Evolutionary conservation across 257 asterid genomes (phyloP), one percentile per base, ranked within the genome.

Genomic region (Primulina eburnea): DNA sequence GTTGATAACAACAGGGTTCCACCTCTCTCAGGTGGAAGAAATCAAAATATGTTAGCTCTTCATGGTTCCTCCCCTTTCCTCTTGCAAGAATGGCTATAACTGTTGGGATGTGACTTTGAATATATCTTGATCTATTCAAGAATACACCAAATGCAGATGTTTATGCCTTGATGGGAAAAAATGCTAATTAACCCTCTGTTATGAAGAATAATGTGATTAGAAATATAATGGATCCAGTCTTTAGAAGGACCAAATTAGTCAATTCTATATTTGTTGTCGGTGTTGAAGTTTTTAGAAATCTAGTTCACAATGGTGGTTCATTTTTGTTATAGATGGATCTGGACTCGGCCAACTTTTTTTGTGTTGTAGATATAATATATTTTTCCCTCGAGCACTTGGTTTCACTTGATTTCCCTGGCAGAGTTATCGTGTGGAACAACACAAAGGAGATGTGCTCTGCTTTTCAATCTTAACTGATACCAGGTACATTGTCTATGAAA

Each of bases 401-500:
- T 75, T 78, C 55, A 47, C 67, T 71, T 78, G 73, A 72, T 81
- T 81, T 66, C 69, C 69, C 67, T 66, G 66, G 77, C 85, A 80
- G 88, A 79, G 82, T 61, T 73, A 69, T 73, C 85, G 75, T 67
- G 73, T 77, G 64, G 80, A 79, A 71, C 82, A 71, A 68, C 89
- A 71, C 17, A 80, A 78, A 77, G 78, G 71, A 64, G 80, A 78
- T 64, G 79, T 70, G 43, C 70, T 34, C 73, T 86, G 75, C 60
- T 72, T 88, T 67, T 76, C 89, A 68, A 30, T 83, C 70, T 71
- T 94, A 80, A 84, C 79, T 67, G 89, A 91, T 74, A 91, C 87
- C 57, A 91, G 99, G 99, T 93, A 70, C 67, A 67, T 62, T 60
- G 24, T 58, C 28, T 28, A 56, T 47, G 34, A 33, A 21, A 35